Evolutionary conservation across 2,329 filamentous ascomycete genomes (phyloP).

Genomic region (Colletotrichum sp.): DNA sequence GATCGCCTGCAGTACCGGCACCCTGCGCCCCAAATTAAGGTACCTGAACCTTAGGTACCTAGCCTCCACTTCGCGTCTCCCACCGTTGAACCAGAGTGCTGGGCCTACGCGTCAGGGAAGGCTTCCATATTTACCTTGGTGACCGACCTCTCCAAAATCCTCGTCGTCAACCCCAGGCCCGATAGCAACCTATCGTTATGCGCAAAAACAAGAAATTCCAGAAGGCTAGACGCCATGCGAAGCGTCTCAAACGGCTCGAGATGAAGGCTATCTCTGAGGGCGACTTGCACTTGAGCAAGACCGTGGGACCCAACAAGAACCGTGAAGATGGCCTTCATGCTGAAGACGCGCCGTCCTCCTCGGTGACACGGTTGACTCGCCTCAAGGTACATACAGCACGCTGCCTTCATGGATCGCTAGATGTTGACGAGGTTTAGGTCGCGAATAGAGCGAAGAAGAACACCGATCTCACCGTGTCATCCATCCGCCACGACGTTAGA

Average conservation of each 20-base stretch:
- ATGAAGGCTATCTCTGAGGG: neutral
- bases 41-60: no score
- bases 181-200: neutral
- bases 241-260: neutral
- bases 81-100: no score
- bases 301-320: fast-evolving
- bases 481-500: fast-evolving
- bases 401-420: no score
- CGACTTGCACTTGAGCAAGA: neutral
- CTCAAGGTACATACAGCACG: no score
- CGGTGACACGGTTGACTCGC: fast-evolving
- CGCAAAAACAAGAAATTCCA: neutral
- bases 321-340: fast-evolving
- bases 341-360: neutral
- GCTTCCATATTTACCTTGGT: no score
- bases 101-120: no score
- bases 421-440: no score
- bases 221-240: neutral
- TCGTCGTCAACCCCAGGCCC: no score
- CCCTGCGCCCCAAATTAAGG: no score
- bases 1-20: no score
- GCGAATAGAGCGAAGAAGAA: neutral
- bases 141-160: no score
- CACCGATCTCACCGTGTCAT: fast-evolving
- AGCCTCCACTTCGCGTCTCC: no score